These are phyloP conservation scores for Deakozyma indianensis DNA, from an alignment of 805 yeast species.

Conservation along the genomic window DNA sequence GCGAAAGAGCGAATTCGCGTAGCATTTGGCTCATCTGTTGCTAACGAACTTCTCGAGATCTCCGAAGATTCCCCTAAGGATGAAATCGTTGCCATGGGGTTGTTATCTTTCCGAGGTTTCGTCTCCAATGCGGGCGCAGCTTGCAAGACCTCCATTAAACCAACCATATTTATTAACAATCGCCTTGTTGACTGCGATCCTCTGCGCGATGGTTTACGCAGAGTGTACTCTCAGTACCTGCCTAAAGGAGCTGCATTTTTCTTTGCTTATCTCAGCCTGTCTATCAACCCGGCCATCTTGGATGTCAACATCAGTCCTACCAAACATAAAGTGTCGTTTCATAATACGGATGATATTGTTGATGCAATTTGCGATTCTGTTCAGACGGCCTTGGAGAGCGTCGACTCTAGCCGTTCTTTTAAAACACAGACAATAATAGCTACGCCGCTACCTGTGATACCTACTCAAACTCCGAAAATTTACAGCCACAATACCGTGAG, in stretches of 20 bases:
- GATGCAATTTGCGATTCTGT: slow-evolving; percentile 38
- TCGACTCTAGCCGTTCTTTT: slow-evolving; percentile 58
- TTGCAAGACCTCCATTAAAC: slow-evolving; percentile 48
- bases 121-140: slow-evolving; percentile 59
- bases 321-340: slow-evolving; percentile 76
- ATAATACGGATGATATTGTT: slow-evolving; percentile 75
- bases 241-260: slow-evolving; percentile 62
- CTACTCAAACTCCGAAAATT: background rate
- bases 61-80: slow-evolving; percentile 18
- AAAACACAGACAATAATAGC: slow-evolving; percentile 45
- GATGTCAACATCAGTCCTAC: slow-evolving; percentile 97
- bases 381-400: slow-evolving; percentile 34
- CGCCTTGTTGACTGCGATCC: slow-evolving; percentile 78
- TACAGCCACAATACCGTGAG: background rate
- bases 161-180: slow-evolving; percentile 74
- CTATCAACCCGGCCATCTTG: slow-evolving; percentile 49
- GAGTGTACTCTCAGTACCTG: slow-evolving; percentile 47
- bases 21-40: slow-evolving; percentile 57
- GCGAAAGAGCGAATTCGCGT: slow-evolving; percentile 56
- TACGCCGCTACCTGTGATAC: background rate
- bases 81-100: slow-evolving; percentile 26
- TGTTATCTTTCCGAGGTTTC: slow-evolving; percentile 39
- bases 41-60: slow-evolving; percentile 43
- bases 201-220: slow-evolving; percentile 48
- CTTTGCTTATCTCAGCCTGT: slow-evolving; percentile 62